A percentile compares a stretch with the other conserved stretches of the same genome.
Evolutionary conservation across 2,329 filamentous ascomycete genomes (phyloP).

Genomic region (Rasamsonia emersonii): DNA sequence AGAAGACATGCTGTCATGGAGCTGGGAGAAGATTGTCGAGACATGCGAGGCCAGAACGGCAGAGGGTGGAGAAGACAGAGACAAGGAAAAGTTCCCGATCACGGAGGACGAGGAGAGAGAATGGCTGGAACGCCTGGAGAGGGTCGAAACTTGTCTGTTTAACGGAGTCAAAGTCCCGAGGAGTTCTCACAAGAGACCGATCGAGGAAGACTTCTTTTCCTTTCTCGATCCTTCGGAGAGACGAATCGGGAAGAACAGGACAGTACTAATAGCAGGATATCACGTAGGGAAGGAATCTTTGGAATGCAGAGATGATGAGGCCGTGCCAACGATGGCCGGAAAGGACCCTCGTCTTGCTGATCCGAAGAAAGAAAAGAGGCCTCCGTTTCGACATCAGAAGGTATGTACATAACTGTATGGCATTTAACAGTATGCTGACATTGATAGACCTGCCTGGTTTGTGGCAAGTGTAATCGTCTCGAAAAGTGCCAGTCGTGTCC

Average conservation of each 20-base stretch:
- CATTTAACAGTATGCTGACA: too few relatives aligned
- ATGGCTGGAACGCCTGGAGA: constrained; percentile 50
- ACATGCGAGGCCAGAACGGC: constrained; percentile 15
- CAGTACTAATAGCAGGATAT: constrained; percentile 48
- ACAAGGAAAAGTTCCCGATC: too few relatives aligned
- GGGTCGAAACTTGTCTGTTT: constrained; percentile 49
- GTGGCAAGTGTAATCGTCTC: not conserved
- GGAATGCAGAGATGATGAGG: constrained; percentile 46
- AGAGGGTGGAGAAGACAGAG: too few relatives aligned
- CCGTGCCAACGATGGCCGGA: constrained; percentile 26
- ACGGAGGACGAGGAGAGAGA: constrained; percentile 43
- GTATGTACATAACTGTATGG: too few relatives aligned
- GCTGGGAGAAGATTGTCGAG: constrained; percentile 24
- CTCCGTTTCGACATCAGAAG: constrained; percentile 40
- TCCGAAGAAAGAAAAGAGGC: constrained; percentile 39
- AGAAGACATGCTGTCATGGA: constrained; percentile 51
- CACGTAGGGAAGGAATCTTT: constrained; percentile 50
- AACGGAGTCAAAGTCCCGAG: constrained; percentile 43
- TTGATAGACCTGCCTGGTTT: constrained; percentile 14
- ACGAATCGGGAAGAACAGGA: constrained; percentile 49
- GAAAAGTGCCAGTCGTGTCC: constrained; percentile 37
- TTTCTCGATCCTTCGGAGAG: constrained; percentile 40
- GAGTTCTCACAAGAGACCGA: constrained; percentile 14
- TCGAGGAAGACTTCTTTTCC: constrained; percentile 25
- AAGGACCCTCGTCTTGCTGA: not conserved